These are phyloP conservation scores for Alternaria sp. DNA, from an alignment of 2,329 filamentous ascomycete species.

Conservation along the genomic window DNA sequence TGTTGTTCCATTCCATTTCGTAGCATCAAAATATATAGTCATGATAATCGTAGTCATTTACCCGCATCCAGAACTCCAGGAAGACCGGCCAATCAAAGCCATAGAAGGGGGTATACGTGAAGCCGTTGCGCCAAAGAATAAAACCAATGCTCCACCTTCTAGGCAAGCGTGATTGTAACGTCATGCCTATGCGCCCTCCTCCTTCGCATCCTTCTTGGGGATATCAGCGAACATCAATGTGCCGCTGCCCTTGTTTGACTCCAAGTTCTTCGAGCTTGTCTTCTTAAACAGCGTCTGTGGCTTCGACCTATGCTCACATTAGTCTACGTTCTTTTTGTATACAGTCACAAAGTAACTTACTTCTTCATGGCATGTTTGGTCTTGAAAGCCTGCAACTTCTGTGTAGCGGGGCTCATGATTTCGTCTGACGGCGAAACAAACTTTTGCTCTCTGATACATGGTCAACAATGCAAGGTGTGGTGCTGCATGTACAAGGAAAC, in stretches of 20 bases:
- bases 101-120: constrained; percentile 9
- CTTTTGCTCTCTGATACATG: constrained; percentile 55
- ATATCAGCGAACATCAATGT: constrained; percentile 50
- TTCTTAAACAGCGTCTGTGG: constrained; percentile 54
- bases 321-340: constrained; percentile 8
- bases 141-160: background rate
- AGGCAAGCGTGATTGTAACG: background rate
- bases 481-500: constrained; percentile 35
- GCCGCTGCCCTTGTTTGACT: constrained; percentile 43
- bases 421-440: constrained; percentile 87
- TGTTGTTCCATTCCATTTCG: background rate
- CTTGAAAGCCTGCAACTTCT: constrained; percentile 82
- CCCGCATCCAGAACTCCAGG: constrained; percentile 6
- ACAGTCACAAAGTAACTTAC: constrained; percentile 29
- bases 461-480: constrained; percentile 24
- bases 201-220: constrained; percentile 33
- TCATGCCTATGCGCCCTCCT: constrained; percentile 7
- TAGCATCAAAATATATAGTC: constrained; percentile 16
- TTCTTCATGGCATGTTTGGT: constrained; percentile 83
- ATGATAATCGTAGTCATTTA: constrained; percentile 22
- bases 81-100: background rate
- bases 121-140: background rate
- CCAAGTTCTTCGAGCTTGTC: constrained; percentile 52
- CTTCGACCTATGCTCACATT: constrained; percentile 42
- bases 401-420: constrained; percentile 86